Conservation (phyloP, 164 flowering plant genomes). For the Magnolia sinica region DNA sequence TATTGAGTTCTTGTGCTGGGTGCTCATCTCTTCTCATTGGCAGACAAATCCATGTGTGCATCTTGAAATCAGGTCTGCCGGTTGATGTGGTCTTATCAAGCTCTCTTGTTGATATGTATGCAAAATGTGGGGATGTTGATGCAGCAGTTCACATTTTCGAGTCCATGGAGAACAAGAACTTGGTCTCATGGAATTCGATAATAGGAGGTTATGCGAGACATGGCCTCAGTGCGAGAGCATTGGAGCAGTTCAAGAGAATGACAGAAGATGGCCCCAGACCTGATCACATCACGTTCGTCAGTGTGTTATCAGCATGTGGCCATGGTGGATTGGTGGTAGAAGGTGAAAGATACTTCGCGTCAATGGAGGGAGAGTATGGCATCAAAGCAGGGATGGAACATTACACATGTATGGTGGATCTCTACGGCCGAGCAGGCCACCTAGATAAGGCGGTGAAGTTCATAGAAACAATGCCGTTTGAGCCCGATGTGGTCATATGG, state of each 20-base stretch:
- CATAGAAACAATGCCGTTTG: conserved; percentile 45
- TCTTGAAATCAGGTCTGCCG: conserved; percentile 35
- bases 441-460: conserved; percentile 47
- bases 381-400: conserved; percentile 42
- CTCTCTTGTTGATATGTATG: conserved; percentile 55
- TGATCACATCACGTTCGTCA: conserved; percentile 45
- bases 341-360: conserved; percentile 39
- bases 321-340: conserved; percentile 51
- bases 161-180: conserved; percentile 31
- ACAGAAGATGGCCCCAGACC: conserved; percentile 28
- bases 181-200: conserved; percentile 54
- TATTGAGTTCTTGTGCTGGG: conserved; percentile 50
- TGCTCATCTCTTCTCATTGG: conserved; percentile 45
- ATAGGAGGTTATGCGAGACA: conserved; percentile 61
- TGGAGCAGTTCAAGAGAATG: conserved; percentile 49
- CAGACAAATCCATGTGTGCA: conserved; percentile 37
- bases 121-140: conserved; percentile 49
- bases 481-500: conserved; percentile 61
- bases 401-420: conserved; percentile 64
- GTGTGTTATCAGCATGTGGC: conserved; percentile 53
- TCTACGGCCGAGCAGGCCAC: conserved; percentile 55
- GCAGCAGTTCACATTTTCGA: conserved; percentile 39
- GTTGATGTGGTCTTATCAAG: conserved; percentile 37
- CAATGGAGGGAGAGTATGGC: conserved; percentile 39
- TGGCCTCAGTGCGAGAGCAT: conserved; percentile 43